Evolutionary conservation across 139 green algal species (phyloP), one percentile per base, ranked within the genome.

Genomic region (Trebouxia sp.): DNA sequence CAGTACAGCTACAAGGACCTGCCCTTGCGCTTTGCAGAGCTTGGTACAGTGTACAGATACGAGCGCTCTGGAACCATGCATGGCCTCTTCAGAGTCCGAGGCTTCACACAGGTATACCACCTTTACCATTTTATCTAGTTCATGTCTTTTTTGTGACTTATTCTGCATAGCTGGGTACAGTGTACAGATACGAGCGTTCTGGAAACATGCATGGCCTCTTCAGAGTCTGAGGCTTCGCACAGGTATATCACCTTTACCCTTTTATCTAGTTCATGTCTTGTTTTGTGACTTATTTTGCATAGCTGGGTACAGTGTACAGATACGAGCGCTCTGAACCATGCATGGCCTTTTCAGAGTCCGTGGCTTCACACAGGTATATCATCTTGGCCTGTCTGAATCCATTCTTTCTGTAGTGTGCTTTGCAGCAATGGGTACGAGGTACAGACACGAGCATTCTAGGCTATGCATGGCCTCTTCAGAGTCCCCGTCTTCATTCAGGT

Each of bases 11-110:
- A 96, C 85, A 85, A 94, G 37, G 92, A 99, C 78, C 87, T 99
- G 82, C 96, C 96, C 6, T 82, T 98, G 32, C 89, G 97, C 41
- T 96, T 92, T 92, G 96, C 94, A 5, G 97, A 99, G 89, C 89
- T 99, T 79, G 97, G 97, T 50, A 99, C 96, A 0, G 96, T 99
- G 75, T 99, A 99, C 83, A 88, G 94, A 26, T 97, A 97, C 69
- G 97, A 99, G 87, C 87, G 91, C 47, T 94, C 83, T n/a, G 97
- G 97, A 66, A 97, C 96, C 6, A 96, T 99, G 92, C 95, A 99
- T 76, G 97, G 96, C 17, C 88, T 99, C 39, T 99, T 98, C 90
- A 92, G 97, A 37, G 97, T 98, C 47, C 89, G 97, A 30, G 96
- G 97, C 75, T 99, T 99, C 88, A 99, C 96, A 4, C 91, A 94